Conservation (phyloP, 257 asterid genomes). For the Nicotiana benthamiana region DNA sequence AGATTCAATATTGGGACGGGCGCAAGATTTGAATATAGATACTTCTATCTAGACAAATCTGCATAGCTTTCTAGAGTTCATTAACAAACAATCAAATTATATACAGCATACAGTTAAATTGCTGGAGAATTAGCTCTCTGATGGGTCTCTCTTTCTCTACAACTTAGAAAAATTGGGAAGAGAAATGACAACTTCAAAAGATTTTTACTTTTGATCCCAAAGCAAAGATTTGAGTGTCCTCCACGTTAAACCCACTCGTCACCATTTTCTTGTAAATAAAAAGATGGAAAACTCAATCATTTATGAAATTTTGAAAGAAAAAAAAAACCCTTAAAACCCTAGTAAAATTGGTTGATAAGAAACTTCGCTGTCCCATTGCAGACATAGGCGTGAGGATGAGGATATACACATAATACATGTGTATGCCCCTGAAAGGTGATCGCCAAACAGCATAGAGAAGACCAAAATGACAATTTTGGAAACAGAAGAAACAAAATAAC, state of each 20-base stretch:
- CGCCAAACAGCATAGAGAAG: not conserved
- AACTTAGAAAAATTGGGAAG: not conserved
- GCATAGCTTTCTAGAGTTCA: slow-evolving; percentile 14
- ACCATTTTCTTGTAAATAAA: not conserved
- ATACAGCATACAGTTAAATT: not conserved
- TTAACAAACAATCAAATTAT: not conserved
- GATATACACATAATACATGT: not conserved
- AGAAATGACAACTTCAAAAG: not conserved
- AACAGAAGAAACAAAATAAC: slow-evolving; percentile 25
- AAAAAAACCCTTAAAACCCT: not conserved
- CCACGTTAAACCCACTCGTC: not conserved
- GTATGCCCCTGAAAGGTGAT: not conserved
- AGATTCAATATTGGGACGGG: not conserved
- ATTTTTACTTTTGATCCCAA: not conserved
- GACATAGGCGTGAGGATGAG: not conserved
- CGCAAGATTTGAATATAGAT: slow-evolving; percentile 24
- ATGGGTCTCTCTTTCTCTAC: not conserved
- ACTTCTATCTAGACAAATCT: slow-evolving; percentile 21
- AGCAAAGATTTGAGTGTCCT: not conserved
- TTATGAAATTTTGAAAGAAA: not conserved
- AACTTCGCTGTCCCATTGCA: not conserved
- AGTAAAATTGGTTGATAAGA: not conserved
- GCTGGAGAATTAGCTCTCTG: not conserved
- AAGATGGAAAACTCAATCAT: not conserved
- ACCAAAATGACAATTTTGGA: not conserved